Percentiles rank a stretch among this genome's conserved stretches.
phyloP scores from a whole-genome alignment of 2,329 filamentous ascomycete species.

The Ceratocystis cubensis region DNA sequence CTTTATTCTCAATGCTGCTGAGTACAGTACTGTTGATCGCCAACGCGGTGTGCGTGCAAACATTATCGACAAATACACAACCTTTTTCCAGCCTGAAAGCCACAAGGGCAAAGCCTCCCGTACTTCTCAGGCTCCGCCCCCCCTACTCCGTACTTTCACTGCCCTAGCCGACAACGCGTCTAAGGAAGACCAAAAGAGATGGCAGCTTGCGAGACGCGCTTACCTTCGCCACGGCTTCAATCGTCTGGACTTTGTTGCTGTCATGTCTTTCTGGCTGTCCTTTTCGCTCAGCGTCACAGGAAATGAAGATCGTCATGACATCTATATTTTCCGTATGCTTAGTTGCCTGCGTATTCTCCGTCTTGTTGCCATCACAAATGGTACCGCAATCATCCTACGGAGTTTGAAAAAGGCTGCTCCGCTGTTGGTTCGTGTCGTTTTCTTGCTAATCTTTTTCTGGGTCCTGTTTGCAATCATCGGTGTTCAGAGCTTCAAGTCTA shows the following conservation, averaged over 20 bases:
- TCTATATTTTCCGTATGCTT: slow-evolving; percentile 92
- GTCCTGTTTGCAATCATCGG: slow-evolving; percentile 92
- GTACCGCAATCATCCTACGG: slow-evolving; percentile 85
- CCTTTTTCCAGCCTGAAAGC: slow-evolving; percentile 70
- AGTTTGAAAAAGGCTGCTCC: slow-evolving; percentile 94
- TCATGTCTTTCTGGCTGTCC: slow-evolving; percentile 89
- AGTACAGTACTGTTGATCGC: slow-evolving; percentile 84
- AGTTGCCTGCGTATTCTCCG: slow-evolving; percentile 87
- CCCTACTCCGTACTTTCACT: slow-evolving; percentile 41
- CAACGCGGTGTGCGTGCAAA: slow-evolving; percentile 61
- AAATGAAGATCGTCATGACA: slow-evolving; percentile 54
- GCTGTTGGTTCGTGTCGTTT: slow-evolving; percentile 79
- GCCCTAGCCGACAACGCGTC: slow-evolving; percentile 55
- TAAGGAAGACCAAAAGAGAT: slow-evolving; percentile 64
- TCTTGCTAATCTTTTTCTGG: slow-evolving; percentile 96
- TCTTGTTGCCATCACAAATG: slow-evolving; percentile 81
- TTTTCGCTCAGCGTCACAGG: slow-evolving; percentile 61
- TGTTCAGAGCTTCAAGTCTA: slow-evolving; percentile 89
- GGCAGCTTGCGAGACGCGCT: slow-evolving; percentile 76
- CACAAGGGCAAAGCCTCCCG: slow-evolving; percentile 43
- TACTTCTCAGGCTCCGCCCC: slow-evolving; percentile 34
- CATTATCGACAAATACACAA: slow-evolving; percentile 61
- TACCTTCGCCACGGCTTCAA: slow-evolving; percentile 95
- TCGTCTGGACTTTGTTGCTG: slow-evolving; percentile 82
- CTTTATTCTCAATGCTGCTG: slow-evolving; percentile 75